A percentile compares a stretch with the other conserved stretches of the same genome.
Evolutionary conservation across 2,329 filamentous ascomycete species (phyloP).

Genomic region (Calonectria henricotiae): DNA sequence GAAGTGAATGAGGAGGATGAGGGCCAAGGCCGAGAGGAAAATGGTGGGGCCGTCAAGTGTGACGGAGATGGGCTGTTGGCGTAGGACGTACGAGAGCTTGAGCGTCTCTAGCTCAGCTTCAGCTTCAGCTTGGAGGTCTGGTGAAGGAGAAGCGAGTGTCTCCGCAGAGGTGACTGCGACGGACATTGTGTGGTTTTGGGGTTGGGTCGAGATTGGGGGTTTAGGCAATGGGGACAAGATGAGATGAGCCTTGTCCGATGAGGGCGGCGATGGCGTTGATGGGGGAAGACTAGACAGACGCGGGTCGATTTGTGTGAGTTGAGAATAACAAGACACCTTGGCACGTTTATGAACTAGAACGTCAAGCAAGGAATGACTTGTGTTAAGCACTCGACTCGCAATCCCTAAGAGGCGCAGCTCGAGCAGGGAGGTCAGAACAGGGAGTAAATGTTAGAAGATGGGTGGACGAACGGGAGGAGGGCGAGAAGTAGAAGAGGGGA

Average conservation of each 20-base stretch:
- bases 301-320: conserved; percentile 11
- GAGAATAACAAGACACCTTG: background rate
- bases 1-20: conserved; percentile 70
- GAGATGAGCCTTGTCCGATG: background rate
- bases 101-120: conserved; percentile 47
- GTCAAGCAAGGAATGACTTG: conserved; percentile 18
- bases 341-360: conserved; percentile 17
- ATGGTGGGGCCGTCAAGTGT: conserved; percentile 70
- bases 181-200: conserved; percentile 46
- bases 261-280: background rate
- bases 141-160: conserved; percentile 47
- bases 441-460: conserved; percentile 31
- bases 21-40: conserved; percentile 62
- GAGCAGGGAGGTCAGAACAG: conserved; percentile 19
- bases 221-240: background rate
- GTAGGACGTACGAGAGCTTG: conserved; percentile 46
- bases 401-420: conserved; percentile 24
- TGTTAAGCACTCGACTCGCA: background rate
- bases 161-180: conserved; percentile 52
- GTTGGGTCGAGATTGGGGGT: conserved; percentile 5
- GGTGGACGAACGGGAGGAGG: conserved; percentile 35
- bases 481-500: conserved; percentile 43
- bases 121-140: conserved; percentile 44
- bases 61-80: conserved; percentile 68
- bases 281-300: background rate